Evolutionary conservation across 2,329 filamentous ascomycete species (phyloP), one percentile per base, ranked within the genome.

Genomic region (Alternaria arbusti): DNA sequence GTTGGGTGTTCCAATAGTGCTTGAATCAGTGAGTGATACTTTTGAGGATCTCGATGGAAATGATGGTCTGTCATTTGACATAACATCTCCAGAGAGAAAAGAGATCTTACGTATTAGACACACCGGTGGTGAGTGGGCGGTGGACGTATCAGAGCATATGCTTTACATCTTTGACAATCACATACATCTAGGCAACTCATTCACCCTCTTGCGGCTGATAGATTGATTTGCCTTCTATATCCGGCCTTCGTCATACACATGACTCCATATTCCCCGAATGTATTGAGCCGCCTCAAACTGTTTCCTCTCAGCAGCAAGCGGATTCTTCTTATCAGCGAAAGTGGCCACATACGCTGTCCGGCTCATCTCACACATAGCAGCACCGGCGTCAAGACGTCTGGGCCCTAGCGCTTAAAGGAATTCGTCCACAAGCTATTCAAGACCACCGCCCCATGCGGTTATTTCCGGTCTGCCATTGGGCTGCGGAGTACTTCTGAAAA

Each of bases 371-470:
- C 30, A 28, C 3, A 45, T 13, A 11, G n/a, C 26, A 15, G 51
- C 46, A 28, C 26, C 51, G 13, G 32, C 17, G 5, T 59, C 30
- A 22, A 63, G 57, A 30, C 45, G 46, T 23, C 11, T n/a, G 15
- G 23, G 5, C 22, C 57, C 61, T 3, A 52, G 32, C 22, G 17
- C 15, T 17, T 51, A n/a, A 22, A 36, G 12, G 13, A 57, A 47
- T 30, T 36, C 15, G 20, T 23, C 28, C 49, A 25, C 22, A 40
- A 49, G 11, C 44, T 25, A 28, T 22, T n/a, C 28, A 36, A 30
- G 44, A 52, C 32, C 65, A 23, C 17, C 28, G 22, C 65, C 66
- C 69, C 69, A 74, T 8, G 69, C 66, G 17, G 64, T 67, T 23
- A 54, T 59, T 10, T 57, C 45, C 13, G 67, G 66, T 22, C 57